phyloP scores from a whole-genome alignment of 768 basidiomycete genomes.

The Goffeauzyma gilvescens region DNA sequence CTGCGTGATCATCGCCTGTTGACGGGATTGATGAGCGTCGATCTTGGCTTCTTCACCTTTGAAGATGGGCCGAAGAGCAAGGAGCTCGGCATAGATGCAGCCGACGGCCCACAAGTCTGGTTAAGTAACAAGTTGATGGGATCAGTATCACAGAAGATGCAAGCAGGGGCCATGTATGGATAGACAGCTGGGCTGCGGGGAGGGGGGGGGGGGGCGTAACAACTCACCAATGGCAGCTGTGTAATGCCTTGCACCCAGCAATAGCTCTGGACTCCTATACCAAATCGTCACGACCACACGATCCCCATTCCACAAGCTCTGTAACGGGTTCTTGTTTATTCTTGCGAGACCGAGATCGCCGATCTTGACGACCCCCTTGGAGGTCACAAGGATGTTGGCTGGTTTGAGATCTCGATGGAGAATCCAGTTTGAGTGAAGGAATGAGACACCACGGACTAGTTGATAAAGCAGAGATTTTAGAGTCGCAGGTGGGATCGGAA shows the following conservation, averaged over 20 bases:
- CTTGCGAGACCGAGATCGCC: constrained; percentile 94
- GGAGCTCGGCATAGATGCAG: constrained; percentile 88
- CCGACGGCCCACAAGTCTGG: constrained; percentile 89
- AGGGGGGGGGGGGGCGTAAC: no score
- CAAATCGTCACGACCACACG: constrained; percentile 99
- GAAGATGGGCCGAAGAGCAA: constrained; percentile 86
- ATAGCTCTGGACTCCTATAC: constrained; percentile 92
- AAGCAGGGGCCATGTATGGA: background rate
- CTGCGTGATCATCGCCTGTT: background rate
- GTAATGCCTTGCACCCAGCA: constrained; percentile 93
- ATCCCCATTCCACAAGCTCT: constrained; percentile 78
- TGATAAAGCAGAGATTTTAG: constrained; percentile 89
- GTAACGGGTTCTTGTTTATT: constrained; percentile 73
- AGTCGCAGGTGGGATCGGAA: constrained; percentile 51
- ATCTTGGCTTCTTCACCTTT: constrained; percentile 98
- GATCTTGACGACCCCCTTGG: constrained; percentile 77
- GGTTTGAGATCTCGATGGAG: constrained; percentile 96
- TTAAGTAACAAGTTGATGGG: background rate
- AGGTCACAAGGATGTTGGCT: constrained; percentile 90
- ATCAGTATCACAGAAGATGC: background rate
- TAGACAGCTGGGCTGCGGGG: no score
- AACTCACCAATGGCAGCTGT: constrained; percentile 57
- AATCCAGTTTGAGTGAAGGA: constrained; percentile 85
- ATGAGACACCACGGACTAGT: constrained; percentile 78
- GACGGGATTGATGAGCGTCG: constrained; percentile 36